Evolutionary conservation across 192 early-diverging fungal species (phyloP).

Genomic region (Entrophospora sp.): DNA sequence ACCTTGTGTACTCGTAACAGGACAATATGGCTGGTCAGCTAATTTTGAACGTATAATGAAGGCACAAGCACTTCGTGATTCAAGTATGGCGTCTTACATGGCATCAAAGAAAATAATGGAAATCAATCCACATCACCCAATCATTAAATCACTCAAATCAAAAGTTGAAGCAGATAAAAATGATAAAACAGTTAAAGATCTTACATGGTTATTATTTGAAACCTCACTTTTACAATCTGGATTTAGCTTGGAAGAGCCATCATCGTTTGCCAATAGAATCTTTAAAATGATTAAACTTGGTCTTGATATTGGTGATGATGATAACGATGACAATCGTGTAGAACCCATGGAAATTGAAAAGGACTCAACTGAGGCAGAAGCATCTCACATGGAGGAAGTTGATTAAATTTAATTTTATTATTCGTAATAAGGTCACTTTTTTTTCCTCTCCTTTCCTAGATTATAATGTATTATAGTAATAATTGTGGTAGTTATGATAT

Average conservation of each 20-base stretch:
- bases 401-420: too few relatives aligned
- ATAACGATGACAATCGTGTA: neutral
- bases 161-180: slow-evolving; percentile 93
- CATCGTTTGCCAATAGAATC: slow-evolving; percentile 86
- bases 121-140: slow-evolving; percentile 91
- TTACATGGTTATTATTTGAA: slow-evolving; percentile 94
- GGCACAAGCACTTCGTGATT: slow-evolving; percentile 98
- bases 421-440: too few relatives aligned
- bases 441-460: too few relatives aligned
- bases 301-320: slow-evolving; percentile 88
- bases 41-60: slow-evolving; percentile 99
- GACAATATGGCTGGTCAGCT: slow-evolving; percentile 98
- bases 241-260: too few relatives aligned
- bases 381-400: slow-evolving; percentile 1
- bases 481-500: too few relatives aligned
- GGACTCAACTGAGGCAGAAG: neutral
- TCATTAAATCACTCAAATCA: slow-evolving; percentile 88
- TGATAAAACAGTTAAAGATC: too few relatives aligned
- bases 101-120: slow-evolving; percentile 98
- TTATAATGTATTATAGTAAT: too few relatives aligned
- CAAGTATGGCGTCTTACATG: slow-evolving; percentile 98
- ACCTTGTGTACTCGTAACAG: too few relatives aligned
- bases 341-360: neutral
- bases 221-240: slow-evolving; percentile 90
- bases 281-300: slow-evolving; percentile 99